Conservation (phyloP, 2,329 filamentous ascomycete genomes). For the Penicillium sp. region DNA sequence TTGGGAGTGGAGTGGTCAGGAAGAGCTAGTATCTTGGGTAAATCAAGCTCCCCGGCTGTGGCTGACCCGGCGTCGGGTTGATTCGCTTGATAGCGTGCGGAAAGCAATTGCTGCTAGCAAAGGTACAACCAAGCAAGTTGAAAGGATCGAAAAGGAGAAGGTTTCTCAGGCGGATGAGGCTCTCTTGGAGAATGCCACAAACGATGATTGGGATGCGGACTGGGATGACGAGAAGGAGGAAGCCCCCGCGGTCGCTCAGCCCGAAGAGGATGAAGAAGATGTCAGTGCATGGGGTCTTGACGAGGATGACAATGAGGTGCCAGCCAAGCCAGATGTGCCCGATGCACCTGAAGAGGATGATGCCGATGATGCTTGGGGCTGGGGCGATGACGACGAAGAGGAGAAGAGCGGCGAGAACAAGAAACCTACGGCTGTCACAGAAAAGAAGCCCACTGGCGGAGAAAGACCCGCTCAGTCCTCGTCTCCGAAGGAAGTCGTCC, state of each 20-base stretch:
- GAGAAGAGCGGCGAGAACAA: slow-evolving; percentile 27
- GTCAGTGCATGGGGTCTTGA: slow-evolving; percentile 55
- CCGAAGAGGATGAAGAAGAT: slow-evolving; percentile 43
- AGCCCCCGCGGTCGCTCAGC: slow-evolving; percentile 16
- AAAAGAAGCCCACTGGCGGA: slow-evolving; percentile 24
- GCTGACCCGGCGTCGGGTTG: slow-evolving; percentile 81
- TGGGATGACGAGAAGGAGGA: slow-evolving; percentile 72
- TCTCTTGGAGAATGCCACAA: slow-evolving; percentile 57
- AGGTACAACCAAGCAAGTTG: slow-evolving; percentile 68
- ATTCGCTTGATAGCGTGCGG: slow-evolving; percentile 73
- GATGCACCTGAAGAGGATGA: slow-evolving; percentile 35
- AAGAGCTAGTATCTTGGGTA: slow-evolving; percentile 75
- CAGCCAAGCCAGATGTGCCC: slow-evolving; percentile 14
- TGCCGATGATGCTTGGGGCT: slow-evolving; percentile 74
- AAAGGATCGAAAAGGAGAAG: slow-evolving; percentile 81
- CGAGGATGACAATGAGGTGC: slow-evolving; percentile 34
- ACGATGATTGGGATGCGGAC: slow-evolving; percentile 71
- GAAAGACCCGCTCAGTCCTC: slow-evolving; percentile 14
- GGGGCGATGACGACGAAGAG: slow-evolving; percentile 67
- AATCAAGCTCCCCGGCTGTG: slow-evolving; percentile 77
- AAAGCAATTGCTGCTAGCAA: slow-evolving; percentile 67
- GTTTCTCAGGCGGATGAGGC: slow-evolving; percentile 70
- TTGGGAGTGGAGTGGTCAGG: slow-evolving; percentile 62
- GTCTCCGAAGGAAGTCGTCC: slow-evolving; percentile 64
- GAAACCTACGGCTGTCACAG: slow-evolving; percentile 17